Conservation (phyloP, 805 yeast genomes). For the Scheffersomyces lignosus region DNA sequence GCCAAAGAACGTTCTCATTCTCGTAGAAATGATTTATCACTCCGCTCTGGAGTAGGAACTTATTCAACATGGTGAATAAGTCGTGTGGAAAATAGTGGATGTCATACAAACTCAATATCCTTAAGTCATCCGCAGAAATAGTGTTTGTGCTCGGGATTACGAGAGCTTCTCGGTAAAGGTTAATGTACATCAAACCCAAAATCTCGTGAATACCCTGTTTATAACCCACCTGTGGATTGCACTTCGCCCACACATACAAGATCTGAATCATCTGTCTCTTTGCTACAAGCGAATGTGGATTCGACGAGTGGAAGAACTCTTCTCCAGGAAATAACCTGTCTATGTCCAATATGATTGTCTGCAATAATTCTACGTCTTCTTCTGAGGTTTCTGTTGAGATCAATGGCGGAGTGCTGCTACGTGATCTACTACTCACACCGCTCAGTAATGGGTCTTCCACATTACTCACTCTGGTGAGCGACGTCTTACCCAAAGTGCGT, state of each 20-base stretch:
- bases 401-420: constrained; percentile 4
- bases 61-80: constrained; percentile 43
- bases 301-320: constrained; percentile 22
- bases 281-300: constrained; percentile 13
- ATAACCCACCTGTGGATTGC: constrained; percentile 43
- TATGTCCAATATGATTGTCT: constrained; percentile 48
- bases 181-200: constrained; percentile 47
- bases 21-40: constrained; percentile 34
- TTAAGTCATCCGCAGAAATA: constrained; percentile 25
- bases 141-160: constrained; percentile 11
- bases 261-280: constrained; percentile 40
- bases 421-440: constrained; percentile 1
- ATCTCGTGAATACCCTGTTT: constrained; percentile 58
- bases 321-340: constrained; percentile 55
- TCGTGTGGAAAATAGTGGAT: constrained; percentile 40
- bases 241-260: constrained; percentile 50
- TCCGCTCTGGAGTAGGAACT: constrained; percentile 42
- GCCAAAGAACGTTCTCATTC: constrained; percentile 41
- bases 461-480: constrained; percentile 17
- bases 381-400: constrained; percentile 3
- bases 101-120: constrained; percentile 41
- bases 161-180: constrained; percentile 37
- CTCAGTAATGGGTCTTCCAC: constrained; percentile 19
- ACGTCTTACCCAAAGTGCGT: constrained; percentile 3
- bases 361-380: constrained; percentile 42